These are phyloP conservation scores for Erythrobasidium hasegawianum DNA, from an alignment of 1,284 basidiomycete genomes.

Conservation along the genomic window DNA sequence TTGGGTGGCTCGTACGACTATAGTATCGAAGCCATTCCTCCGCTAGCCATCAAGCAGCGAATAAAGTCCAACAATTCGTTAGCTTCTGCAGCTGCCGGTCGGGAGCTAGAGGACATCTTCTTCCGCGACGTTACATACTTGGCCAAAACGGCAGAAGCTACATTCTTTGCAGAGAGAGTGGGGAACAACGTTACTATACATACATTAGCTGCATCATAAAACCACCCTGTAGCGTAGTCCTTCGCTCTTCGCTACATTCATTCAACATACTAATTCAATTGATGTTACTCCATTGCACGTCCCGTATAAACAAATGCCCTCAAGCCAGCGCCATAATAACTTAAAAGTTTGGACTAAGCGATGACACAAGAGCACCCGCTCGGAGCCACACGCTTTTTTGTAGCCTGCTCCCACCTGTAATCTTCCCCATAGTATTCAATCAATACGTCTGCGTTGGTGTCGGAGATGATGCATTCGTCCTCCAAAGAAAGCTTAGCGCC, in stretches of 20 bases:
- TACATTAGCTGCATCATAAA: slow-evolving; percentile 2
- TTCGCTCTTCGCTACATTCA: too few species aligned
- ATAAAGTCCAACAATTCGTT: slow-evolving; percentile 11
- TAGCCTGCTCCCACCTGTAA: background rate
- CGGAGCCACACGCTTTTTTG: too few species aligned
- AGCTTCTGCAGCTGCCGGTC: background rate
- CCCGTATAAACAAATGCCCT: too few species aligned
- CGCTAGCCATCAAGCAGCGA: slow-evolving; percentile 24
- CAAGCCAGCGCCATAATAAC: too few species aligned
- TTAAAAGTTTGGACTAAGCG: too few species aligned
- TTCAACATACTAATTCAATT: too few species aligned
- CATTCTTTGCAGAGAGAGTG: slow-evolving; percentile 37
- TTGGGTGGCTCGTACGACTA: slow-evolving; percentile 9
- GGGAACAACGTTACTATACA: slow-evolving; percentile 27
- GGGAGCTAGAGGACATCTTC: slow-evolving; percentile 9
- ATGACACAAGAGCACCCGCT: too few species aligned
- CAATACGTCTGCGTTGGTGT: background rate
- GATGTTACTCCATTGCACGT: too few species aligned
- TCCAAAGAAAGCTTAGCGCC: background rate
- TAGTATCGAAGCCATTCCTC: slow-evolving; percentile 21
- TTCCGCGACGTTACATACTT: slow-evolving; percentile 38
- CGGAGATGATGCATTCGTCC: background rate
- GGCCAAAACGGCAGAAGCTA: slow-evolving; percentile 26
- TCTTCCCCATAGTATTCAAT: background rate
- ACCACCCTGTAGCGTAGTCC: too few species aligned